A percentile compares a stretch with the other conserved stretches of the same genome.
These are phyloP conservation scores for Herpetomonas tarakana DNA, from an alignment of 208 protist genomes.

Conservation along the genomic window DNA sequence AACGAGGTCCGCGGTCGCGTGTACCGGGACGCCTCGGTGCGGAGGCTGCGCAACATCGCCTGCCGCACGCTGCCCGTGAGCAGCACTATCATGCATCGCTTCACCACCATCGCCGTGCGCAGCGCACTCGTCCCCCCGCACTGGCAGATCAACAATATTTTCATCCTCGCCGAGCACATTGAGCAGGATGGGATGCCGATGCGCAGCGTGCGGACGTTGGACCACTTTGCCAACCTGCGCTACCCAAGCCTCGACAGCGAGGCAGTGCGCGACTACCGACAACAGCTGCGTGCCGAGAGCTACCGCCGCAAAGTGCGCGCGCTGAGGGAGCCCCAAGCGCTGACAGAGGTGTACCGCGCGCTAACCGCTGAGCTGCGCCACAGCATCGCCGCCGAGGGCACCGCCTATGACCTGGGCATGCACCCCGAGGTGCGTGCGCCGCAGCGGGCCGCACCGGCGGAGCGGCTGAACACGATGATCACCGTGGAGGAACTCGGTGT, in stretches of 20 bases:
- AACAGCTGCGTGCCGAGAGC: conserved; percentile 57
- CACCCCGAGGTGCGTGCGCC: no score
- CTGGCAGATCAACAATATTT: conserved; percentile 79
- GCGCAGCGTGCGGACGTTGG: conserved; percentile 47
- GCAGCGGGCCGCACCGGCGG: no score
- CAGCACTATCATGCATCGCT: conserved; percentile 63
- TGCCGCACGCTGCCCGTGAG: conserved; percentile 48
- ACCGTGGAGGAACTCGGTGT: conserved; percentile 33
- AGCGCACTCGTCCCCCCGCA: conserved; percentile 61
- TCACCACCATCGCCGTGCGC: conserved; percentile 66
- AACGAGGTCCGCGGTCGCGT: conserved; percentile 16
- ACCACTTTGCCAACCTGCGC: conserved; percentile 36
- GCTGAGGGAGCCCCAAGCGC: conserved; percentile 22
- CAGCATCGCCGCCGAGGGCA: conserved; percentile 16
- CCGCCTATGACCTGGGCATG: no score
- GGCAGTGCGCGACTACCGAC: conserved; percentile 30
- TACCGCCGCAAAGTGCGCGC: conserved; percentile 65
- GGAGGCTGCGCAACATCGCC: conserved; percentile 72
- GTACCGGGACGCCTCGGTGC: conserved; percentile 49
- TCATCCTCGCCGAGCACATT: conserved; percentile 66
- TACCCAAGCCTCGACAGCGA: conserved; percentile 12
- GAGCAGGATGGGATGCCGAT: conserved; percentile 63
- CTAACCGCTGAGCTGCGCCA: conserved; percentile 39
- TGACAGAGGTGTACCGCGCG: conserved; percentile 40
- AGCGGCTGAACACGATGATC: conserved; percentile 14